phyloP scores from a whole-genome alignment of 352 stramenopile species.

The Globisporangium lucens region DNA sequence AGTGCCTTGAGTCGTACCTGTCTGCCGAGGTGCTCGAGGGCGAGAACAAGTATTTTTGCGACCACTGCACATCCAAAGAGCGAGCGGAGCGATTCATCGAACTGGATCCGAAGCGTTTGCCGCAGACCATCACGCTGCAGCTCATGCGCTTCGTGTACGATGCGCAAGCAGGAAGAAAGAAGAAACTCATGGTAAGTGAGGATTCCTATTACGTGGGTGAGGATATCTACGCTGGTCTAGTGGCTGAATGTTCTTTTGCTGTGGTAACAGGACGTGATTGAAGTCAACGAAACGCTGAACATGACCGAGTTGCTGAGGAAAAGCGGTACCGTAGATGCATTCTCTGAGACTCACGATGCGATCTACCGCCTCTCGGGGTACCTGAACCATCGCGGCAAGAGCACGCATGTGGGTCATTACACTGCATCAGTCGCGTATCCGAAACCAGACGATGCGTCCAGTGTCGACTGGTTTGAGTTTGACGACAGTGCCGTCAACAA shows the following conservation, averaged over 20 bases:
- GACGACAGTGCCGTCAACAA: conserved; percentile 73
- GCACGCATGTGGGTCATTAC: conserved; percentile 82
- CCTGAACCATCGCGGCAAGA: conserved; percentile 81
- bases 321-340: conserved; percentile 38
- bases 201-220: neutral
- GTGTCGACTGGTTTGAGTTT: conserved; percentile 77
- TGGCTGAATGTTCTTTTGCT: neutral
- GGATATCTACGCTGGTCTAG: neutral
- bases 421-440: conserved; percentile 76
- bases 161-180: conserved; percentile 62
- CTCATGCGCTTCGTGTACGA: conserved; percentile 88
- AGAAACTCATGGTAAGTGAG: conserved; percentile 74
- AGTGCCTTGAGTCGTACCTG: conserved; percentile 72
- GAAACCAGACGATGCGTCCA: conserved; percentile 17
- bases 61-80: conserved; percentile 71
- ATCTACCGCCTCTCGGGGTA: conserved; percentile 76
- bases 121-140: conserved; percentile 74
- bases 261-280: conserved; percentile 69
- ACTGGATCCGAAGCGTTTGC: conserved; percentile 48
- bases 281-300: conserved; percentile 74
- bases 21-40: conserved; percentile 71
- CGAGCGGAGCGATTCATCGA: conserved; percentile 72
- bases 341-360: conserved; percentile 34
- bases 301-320: conserved; percentile 61
- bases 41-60: conserved; percentile 88